A percentile compares a stretch with the other conserved stretches of the same genome.
phyloP scores from a whole-genome alignment of 176 grass and related monocot species.

The Rhynchospora breviuscula region DNA sequence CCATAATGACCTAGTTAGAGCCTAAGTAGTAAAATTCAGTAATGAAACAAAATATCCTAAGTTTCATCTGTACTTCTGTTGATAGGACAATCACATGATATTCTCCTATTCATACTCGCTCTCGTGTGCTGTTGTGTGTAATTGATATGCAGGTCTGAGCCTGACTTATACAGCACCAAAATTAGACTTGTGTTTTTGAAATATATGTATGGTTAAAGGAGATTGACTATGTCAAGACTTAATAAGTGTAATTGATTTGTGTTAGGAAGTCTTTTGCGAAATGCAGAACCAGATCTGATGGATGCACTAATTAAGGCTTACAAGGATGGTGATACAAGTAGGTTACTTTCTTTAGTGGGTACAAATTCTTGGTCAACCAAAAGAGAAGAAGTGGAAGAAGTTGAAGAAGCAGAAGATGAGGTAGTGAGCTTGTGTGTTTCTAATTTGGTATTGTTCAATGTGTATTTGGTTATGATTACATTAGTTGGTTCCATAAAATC shows the following conservation, averaged over 20 bases:
- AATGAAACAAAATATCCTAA: neutral
- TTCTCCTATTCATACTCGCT: no score
- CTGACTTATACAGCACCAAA: neutral
- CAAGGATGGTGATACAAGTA: constrained; percentile 67
- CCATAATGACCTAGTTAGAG: neutral
- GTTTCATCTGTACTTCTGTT: neutral
- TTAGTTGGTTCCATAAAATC: neutral
- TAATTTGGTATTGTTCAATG: constrained; percentile 11
- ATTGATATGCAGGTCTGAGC: neutral
- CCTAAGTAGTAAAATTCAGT: neutral
- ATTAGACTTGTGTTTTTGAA: neutral
- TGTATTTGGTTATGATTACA: neutral
- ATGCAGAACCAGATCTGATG: constrained; percentile 84
- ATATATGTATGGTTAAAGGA: neutral
- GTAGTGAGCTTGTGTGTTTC: constrained; percentile 32
- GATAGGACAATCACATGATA: no score
- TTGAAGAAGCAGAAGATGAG: constrained; percentile 35
- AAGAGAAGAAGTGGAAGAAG: constrained; percentile 43
- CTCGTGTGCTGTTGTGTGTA: neutral
- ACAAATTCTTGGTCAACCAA: constrained; percentile 26
- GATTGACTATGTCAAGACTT: neutral
- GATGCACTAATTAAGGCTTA: constrained; percentile 80
- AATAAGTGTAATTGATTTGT: constrained; percentile 6
- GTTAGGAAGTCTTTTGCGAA: constrained; percentile 71
- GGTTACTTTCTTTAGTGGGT: constrained; percentile 38